Base-by-base conservation (phyloP, 2,329 filamentous ascomycete genomes). In the Talaromyces piceae region DNA sequence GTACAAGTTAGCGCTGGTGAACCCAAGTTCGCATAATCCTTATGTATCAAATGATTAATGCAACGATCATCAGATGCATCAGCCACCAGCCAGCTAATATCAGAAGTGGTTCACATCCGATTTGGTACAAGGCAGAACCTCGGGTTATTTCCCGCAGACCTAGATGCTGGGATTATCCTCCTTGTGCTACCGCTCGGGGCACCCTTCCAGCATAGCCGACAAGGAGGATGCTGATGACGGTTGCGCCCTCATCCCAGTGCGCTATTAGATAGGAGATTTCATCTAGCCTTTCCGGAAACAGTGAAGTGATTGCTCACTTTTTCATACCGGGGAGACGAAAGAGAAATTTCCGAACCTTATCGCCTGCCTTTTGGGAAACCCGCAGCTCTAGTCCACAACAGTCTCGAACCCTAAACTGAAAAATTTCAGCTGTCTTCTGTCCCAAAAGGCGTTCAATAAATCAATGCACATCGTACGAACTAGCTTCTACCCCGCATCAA, bases 401-500 rank as follows among this genome's bases (percentile, higher is more conserved):
- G 12, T 16, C 22, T 30, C 33, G 23, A 37, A 37, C 4, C 25
- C 31, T 47, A 23, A 13, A 33, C 27, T 20, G 16, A 9, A 48
- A 20, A 28, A 20, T 30, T 12, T 41, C 33, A 41, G 12, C 33
- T 16, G 2, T 5, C 11, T 25, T 20, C 22, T 43, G 22, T 11
- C 28, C 37, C n/a, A 27, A 41, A 3, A 18, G 13, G 31, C 7
- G 26, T 28, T 16, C 23, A 48, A 39, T 39, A 28, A 22, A 18
- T 33, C 33, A 20, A 37, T 18, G 6, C 18, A 8, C n/a, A 37
- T 16, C 6, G 18, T 18, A 41, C 46, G 9, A 39, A 41, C 18
- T 27, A 37, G 28, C 22, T 46, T 33, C 31, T 52, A 52, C 50
- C 45, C 50, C 45, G 50, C 50, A 33, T 27, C 33, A 16, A 22